Base-by-base conservation (phyloP, 768 basidiomycete species). In the Hypsizygus marmoreus region DNA sequence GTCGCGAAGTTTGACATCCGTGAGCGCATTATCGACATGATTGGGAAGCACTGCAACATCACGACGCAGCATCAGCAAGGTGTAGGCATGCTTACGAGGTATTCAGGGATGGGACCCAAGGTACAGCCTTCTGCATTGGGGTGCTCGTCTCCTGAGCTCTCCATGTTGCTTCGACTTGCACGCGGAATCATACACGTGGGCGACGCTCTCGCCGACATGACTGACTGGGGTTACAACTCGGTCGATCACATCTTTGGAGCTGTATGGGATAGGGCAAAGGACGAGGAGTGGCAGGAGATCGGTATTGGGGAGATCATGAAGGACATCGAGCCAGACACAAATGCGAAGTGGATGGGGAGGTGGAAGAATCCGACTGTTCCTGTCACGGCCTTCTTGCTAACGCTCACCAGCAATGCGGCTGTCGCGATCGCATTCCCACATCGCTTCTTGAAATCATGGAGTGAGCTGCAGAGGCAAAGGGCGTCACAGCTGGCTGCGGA, bases 31-130 rank as follows among this genome's bases (percentile, higher is more conserved):
- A 19, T 47, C 16, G 40, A 40, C 12, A 47, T 47, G 46, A 41
- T 35, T 30, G 46, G 46, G n/a, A 37, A 26, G 12, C 25, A 37
- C 12, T 31, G 24, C 20, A 49, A 24, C 6, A 49, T 49, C 48
- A 43, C 48, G 8, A 43, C 48, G 12, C 48, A 43, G 22, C 31
- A 49, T 24, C 42, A 49, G 14, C 34, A 49, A 13, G 42, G 48
- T 16, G 48, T 49, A 16, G 48, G 48, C 13, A 49, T 49, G 48
- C 16, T 49, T 10, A 29, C 42, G 11, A 41, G 42, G 7, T 49
- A 49, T 17, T 49, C 48, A 23, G 46, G 39, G 14, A 30, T 40
- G 24, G 39, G 24, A 4, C 31, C 39, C 12, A 34, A n/a, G 9
- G 23, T 29, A 17, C 28, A 41, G 23, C 31, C 46, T 9, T 24